Percentiles rank a stretch among this genome's conserved stretches.
phyloP scores from a whole-genome alignment of 345 rosid species.

The Gossypium australe region DNA sequence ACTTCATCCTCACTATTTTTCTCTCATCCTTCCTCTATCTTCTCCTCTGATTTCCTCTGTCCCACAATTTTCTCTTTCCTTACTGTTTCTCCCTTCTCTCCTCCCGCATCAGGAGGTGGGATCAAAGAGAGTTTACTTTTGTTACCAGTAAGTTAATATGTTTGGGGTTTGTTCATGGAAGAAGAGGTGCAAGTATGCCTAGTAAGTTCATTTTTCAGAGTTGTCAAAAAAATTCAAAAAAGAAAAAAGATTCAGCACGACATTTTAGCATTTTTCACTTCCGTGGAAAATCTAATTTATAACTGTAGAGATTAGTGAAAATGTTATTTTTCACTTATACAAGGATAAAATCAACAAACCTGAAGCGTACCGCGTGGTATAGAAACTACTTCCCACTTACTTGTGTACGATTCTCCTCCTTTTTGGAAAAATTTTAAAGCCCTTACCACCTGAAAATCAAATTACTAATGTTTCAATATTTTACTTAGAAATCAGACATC shows the following conservation, averaged over 20 bases:
- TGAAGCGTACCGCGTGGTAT: slow-evolving; percentile 97
- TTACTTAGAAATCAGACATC: neutral
- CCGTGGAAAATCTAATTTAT: too few species aligned
- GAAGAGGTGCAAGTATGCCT: neutral
- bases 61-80: neutral
- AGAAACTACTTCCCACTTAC: slow-evolving; percentile 62
- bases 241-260: too few species aligned
- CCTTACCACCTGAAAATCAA: slow-evolving; percentile 69
- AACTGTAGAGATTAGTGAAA: too few species aligned
- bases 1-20: slow-evolving; percentile 3
- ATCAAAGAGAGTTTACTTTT: neutral
- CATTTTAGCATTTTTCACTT: too few species aligned
- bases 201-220: too few species aligned
- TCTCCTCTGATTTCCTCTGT: neutral
- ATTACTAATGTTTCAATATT: slow-evolving; percentile 4
- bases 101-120: neutral
- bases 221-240: too few species aligned
- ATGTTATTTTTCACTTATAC: neutral
- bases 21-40: neutral
- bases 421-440: slow-evolving; percentile 63
- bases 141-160: neutral
- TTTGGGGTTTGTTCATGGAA: neutral
- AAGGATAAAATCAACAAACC: slow-evolving; percentile 47
- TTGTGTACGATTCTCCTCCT: slow-evolving; percentile 39
- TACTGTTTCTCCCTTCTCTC: neutral